Evolutionary conservation across 176 grass and related monocot species (phyloP).

Genomic region (Tillandsia leiboldiana): DNA sequence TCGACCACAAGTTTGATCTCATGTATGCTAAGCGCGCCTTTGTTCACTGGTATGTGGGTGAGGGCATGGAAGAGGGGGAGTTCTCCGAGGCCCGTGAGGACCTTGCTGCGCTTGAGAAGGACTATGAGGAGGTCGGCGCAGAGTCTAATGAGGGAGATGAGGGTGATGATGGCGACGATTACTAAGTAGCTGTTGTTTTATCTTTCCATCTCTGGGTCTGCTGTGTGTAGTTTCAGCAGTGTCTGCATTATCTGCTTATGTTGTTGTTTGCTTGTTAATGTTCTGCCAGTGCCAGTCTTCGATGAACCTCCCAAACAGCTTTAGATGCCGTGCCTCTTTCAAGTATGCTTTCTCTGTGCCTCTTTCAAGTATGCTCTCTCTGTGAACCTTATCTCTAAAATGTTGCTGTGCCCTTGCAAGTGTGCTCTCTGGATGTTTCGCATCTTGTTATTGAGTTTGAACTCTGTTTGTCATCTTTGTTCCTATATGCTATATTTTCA

Average conservation of each 20-base stretch:
- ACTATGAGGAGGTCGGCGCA: slow-evolving; percentile 12
- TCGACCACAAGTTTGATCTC: slow-evolving; percentile 19
- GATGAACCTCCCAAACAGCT: no score
- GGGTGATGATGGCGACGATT: background rate
- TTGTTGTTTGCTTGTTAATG: background rate
- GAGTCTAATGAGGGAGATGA: slow-evolving; percentile 13
- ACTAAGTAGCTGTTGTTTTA: background rate
- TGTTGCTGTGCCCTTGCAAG: no score
- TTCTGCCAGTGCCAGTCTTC: no score
- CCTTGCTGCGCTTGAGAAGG: slow-evolving; percentile 17
- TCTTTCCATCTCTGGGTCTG: background rate
- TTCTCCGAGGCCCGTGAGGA: slow-evolving; percentile 20
- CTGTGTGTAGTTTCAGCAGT: background rate
- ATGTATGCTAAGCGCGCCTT: slow-evolving; percentile 20
- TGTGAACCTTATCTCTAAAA: no score
- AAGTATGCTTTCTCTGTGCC: no score
- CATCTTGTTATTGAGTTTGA: no score
- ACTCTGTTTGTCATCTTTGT: no score
- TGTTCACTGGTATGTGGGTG: slow-evolving; percentile 16
- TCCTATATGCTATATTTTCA: no score
- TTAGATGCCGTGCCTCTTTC: no score
- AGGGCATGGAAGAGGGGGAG: slow-evolving; percentile 19
- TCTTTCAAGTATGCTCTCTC: no score
- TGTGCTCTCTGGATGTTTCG: no score
- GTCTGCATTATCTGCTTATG: background rate